phyloP scores from a whole-genome alignment of 306 rosid species.

The Cucumis cinereus region DNA sequence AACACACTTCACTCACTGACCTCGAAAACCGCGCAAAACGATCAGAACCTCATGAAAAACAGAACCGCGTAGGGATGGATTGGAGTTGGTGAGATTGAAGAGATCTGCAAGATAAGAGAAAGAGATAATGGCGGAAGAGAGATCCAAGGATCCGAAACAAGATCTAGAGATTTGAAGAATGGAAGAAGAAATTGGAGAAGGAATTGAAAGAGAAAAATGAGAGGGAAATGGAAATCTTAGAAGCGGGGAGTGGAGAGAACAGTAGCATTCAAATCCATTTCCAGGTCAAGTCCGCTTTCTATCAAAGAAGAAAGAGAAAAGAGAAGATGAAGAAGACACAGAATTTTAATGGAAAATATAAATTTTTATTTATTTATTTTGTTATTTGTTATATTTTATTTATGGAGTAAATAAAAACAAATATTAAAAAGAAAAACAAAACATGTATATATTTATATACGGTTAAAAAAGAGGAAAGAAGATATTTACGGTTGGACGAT shows the following conservation, averaged over 20 bases:
- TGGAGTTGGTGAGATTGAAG: background rate
- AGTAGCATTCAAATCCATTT: slow-evolving; percentile 14
- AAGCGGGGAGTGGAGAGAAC: slow-evolving; percentile 4
- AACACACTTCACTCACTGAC: background rate
- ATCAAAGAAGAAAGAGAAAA: background rate
- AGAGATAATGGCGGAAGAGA: background rate
- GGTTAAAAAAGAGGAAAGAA: background rate
- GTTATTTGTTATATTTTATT: background rate
- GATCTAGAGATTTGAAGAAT: background rate
- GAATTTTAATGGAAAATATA: slow-evolving; percentile 5
- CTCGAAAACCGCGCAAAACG: background rate
- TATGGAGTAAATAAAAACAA: background rate
- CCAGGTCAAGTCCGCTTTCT: slow-evolving; percentile 14
- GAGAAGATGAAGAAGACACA: background rate
- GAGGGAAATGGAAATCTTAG: slow-evolving; percentile 3
- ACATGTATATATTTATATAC: background rate
- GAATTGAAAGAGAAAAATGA: background rate
- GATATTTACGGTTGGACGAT: slow-evolving; percentile 1
- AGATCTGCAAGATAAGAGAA: slow-evolving; percentile 9
- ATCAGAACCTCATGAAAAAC: slow-evolving; percentile 11
- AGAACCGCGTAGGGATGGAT: background rate
- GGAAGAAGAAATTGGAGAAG: background rate
- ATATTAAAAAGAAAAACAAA: no score
- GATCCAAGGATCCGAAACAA: slow-evolving; percentile 5
- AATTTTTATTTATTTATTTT: background rate